Evolutionary conservation across 75 land plant species (phyloP), one percentile per base, ranked within the genome.

Genomic region (Cupressus sempervirens): DNA sequence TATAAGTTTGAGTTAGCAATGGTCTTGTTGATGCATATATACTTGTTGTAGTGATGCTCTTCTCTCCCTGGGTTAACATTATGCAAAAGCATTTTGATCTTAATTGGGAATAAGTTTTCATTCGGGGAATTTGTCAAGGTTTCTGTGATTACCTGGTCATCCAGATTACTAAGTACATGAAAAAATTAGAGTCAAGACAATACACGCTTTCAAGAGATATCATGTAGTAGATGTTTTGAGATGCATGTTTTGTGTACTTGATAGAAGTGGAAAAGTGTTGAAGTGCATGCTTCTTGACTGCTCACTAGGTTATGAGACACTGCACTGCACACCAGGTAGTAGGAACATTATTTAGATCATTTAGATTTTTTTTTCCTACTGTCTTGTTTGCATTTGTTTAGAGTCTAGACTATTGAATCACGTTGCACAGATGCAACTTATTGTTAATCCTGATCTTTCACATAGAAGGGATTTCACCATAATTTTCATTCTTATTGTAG

Each of bases 381-480:
- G n/a, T 68, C 30, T 68, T 68, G 72, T 68, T 68, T 26, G n/a
- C 72, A 20, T 68, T 68, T 68, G 72, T 68, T 68, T n/a, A n/a
- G n/a, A n/a, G n/a, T n/a, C n/a, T 7, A 68, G 29, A 29, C 29
- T 68, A 32, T 23, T 68, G 32, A 68, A 68, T 26, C 72, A 8
- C 7, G 32, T 68, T 10, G 26, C 10, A 29, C 30, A 29, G 29
- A 7, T 2, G 29, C 29, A 68, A 68, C 29, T 68, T 26, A 68
- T 29, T 9, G 20, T 68, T 68, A 26, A 26, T 26, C 26, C 26
- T 0, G 4, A 75, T 38, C 4, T 76, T 76, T 3, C 41, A 3
- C 79, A 5, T 38, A 14, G 40, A 3, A 16, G 41, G 79, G 45
- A 35, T 76, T 3, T 76, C 79, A 40, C 79, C 41, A 15, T 76